Percentiles rank a stretch among this genome's conserved stretches.
These are phyloP conservation scores for Meyerozyma smithsonii DNA, from an alignment of 1,139 yeast genomes.

Conservation along the genomic window DNA sequence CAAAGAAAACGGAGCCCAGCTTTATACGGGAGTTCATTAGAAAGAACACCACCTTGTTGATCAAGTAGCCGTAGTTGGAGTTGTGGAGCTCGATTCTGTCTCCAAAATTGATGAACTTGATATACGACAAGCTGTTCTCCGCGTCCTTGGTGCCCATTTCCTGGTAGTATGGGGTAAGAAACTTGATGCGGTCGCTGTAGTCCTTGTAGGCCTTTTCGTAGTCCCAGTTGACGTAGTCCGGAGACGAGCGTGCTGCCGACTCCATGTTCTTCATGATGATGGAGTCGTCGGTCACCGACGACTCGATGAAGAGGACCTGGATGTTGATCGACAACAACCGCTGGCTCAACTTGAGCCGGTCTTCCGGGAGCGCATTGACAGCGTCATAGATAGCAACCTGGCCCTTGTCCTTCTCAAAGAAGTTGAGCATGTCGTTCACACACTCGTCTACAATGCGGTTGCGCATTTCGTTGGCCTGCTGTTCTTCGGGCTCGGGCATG, in stretches of 20 bases:
- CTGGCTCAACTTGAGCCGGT: slow-evolving; percentile 55
- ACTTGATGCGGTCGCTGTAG: slow-evolving; percentile 48
- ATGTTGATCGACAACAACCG: slow-evolving; percentile 55
- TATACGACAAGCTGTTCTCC: slow-evolving; percentile 57
- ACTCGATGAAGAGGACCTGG: slow-evolving; percentile 83
- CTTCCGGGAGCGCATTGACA: slow-evolving; percentile 73
- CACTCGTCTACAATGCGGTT: slow-evolving; percentile 60
- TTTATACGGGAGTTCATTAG: slow-evolving; percentile 83
- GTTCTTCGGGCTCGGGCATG: slow-evolving; percentile 54
- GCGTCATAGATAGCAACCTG: slow-evolving; percentile 97
- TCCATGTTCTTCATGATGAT: slow-evolving; percentile 70
- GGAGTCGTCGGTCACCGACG: slow-evolving; percentile 69
- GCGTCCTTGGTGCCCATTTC: slow-evolving; percentile 45
- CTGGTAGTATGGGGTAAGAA: slow-evolving; percentile 48
- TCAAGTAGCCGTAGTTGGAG: slow-evolving; percentile 80
- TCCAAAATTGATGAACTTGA: slow-evolving; percentile 88
- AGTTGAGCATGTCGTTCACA: slow-evolving; percentile 61
- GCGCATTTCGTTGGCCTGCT: slow-evolving; percentile 53
- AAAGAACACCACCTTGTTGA: slow-evolving; percentile 84
- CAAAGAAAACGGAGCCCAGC: slow-evolving; percentile 82
- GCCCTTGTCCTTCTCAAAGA: slow-evolving; percentile 71
- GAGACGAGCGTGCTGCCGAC: slow-evolving; percentile 80
- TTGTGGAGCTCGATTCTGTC: slow-evolving; percentile 76
- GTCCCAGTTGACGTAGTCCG: slow-evolving; percentile 79
- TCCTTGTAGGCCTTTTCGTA: slow-evolving; percentile 58